Conservation (phyloP, 371 early-diverging fungal species). For the Syncephalastrum racemosum region DNA sequence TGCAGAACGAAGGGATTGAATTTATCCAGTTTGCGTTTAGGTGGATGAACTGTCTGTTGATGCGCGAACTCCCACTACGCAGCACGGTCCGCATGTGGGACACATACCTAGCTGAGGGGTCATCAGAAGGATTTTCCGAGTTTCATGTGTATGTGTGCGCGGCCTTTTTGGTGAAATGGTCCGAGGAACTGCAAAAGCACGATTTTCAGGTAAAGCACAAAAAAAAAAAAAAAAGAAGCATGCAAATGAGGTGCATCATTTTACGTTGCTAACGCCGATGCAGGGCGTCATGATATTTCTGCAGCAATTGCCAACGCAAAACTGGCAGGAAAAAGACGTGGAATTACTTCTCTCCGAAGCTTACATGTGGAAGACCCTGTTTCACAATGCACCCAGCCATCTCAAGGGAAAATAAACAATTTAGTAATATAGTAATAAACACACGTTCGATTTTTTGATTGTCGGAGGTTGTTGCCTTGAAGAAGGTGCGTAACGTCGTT, state of each 20-base stretch:
- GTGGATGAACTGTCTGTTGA: slow-evolving; percentile 99
- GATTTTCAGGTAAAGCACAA: slow-evolving; percentile 76
- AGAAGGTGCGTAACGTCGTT: not conserved
- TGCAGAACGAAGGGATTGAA: slow-evolving; percentile 87
- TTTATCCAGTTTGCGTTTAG: slow-evolving; percentile 98
- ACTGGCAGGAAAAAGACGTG: slow-evolving; percentile 91
- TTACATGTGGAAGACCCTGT: slow-evolving; percentile 93
- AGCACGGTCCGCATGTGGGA: slow-evolving; percentile 98
- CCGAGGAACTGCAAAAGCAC: slow-evolving; percentile 75
- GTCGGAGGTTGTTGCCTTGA: slow-evolving; percentile 2
- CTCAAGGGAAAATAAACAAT: slow-evolving; percentile 33
- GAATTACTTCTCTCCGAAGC: slow-evolving; percentile 93
- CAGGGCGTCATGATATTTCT: slow-evolving; percentile 91
- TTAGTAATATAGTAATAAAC: not conserved
- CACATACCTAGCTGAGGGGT: slow-evolving; percentile 90
- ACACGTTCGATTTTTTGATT: not conserved
- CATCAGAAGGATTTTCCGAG: slow-evolving; percentile 87
- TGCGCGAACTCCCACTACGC: slow-evolving; percentile 90
- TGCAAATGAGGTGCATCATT: too few relatives aligned
- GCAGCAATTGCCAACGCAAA: slow-evolving; percentile 85
- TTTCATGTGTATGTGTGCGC: slow-evolving; percentile 98
- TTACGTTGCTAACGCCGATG: not conserved
- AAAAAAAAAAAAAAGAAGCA: slow-evolving; percentile 3
- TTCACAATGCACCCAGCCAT: slow-evolving; percentile 85
- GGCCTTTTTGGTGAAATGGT: slow-evolving; percentile 94